Evolutionary conservation across 805 yeast genomes (phyloP), one percentile per base, ranked within the genome.

Genomic region (Candida pini): DNA sequence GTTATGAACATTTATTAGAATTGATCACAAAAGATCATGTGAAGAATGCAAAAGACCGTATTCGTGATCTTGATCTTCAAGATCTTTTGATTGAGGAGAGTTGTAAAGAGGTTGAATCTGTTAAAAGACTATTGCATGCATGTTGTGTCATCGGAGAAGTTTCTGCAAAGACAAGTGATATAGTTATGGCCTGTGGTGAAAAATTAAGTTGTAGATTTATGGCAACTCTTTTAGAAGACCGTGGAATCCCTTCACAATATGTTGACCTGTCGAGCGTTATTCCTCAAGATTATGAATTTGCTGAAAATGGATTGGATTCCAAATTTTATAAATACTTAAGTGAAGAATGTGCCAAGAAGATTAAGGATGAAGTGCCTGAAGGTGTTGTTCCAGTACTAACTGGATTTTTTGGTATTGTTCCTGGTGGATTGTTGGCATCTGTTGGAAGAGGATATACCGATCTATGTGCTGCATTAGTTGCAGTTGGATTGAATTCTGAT

Each of bases 371-470:
- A 10, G 44, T 63, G 23, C 54, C 58, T 21, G 52, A 53, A 12
- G 64, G 60, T 16, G 47, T 71, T 12, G 80, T 89, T 16, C 98
- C 98, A 2, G 96, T 92, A 1, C 69, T 92, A 38, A 92, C 98
- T 20, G 98, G 98, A 3, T 92, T 86, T 59, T 92, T 92, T 51
- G 98, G 98, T 18, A 68, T 77, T 24, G 83, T 92, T n/a, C 97
- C 97, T 22, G 97, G 96, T 45, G 97, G 98, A 12, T 66, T 92
- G 37, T 66, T 92, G 45, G 82, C 82, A 51, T 86, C 94, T 34
- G 95, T 92, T 37, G 98, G 98, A 29, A 78, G 98, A 55, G 98
- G 98, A 25, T 92, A 92, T 62, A 92, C 98, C 8, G 98, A 92
- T 59, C 67, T 92, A 49, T 92, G 98, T 68, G 98, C 98, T 14